Percentiles rank a stretch among this genome's conserved stretches.
Evolutionary conservation across 1,284 basidiomycete species (phyloP).

Genomic region (Microbotryum violaceum): DNA sequence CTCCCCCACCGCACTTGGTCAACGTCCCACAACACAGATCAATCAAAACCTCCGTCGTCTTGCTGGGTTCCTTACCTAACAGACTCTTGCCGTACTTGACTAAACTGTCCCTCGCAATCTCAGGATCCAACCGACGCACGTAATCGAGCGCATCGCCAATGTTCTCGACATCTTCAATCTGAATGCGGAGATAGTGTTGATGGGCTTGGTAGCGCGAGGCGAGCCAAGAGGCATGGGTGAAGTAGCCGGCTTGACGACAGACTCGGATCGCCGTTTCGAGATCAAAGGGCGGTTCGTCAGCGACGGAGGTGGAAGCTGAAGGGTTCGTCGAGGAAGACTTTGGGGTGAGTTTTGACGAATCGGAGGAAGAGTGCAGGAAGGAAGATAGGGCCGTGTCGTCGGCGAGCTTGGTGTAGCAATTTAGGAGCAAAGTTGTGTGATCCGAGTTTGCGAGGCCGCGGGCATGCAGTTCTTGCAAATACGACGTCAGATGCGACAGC

Average conservation of each 20-base stretch:
- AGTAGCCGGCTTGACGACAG: conserved; percentile 92
- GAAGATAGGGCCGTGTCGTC: conserved; percentile 79
- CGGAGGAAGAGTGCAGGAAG: conserved; percentile 67
- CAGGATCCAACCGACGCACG: conserved; percentile 65
- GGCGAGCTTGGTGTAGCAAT: conserved; percentile 94
- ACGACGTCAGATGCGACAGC: conserved; percentile 88
- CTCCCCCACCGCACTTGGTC: background rate
- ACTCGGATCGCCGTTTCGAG: conserved; percentile 94
- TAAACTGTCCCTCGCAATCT: conserved; percentile 46
- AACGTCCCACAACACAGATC: conserved; percentile 71
- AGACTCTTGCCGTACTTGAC: conserved; percentile 46
- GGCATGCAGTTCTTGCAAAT: conserved; percentile 89
- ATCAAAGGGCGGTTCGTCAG: conserved; percentile 76
- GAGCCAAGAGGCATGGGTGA: conserved; percentile 87
- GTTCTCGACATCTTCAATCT: conserved; percentile 85
- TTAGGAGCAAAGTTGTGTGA: conserved; percentile 89
- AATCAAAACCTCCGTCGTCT: conserved; percentile 82
- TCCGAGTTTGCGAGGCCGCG: conserved; percentile 86
- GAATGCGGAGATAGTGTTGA: conserved; percentile 86
- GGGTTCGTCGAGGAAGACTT: background rate
- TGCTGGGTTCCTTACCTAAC: conserved; percentile 69
- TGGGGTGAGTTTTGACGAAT: conserved; percentile 11
- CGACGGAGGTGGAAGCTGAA: background rate
- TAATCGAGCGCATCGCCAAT: conserved; percentile 75
- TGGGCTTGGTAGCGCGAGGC: conserved; percentile 84